Percentiles rank a stretch among this genome's conserved stretches.
Conservation (phyloP, 805 yeast species). For the Kluyveromyces nonfermentans region DNA sequence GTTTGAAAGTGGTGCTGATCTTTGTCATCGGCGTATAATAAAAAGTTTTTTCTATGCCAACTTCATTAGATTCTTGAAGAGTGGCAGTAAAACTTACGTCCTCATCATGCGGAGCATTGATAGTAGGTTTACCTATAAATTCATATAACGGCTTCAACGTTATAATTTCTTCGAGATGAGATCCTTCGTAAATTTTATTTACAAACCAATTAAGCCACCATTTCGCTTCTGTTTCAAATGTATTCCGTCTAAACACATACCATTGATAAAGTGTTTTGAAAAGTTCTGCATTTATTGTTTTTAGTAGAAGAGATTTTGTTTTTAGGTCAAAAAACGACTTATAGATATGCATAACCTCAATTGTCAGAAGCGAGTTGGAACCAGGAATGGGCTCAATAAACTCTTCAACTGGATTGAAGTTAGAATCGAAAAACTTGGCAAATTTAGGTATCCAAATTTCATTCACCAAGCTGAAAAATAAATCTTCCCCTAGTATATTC, state of each 20-base stretch:
- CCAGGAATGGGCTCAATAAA: conserved; percentile 11
- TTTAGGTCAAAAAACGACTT: conserved; percentile 7
- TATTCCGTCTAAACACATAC: conserved; percentile 11
- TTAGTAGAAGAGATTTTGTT: conserved; percentile 7
- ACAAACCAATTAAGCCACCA: conserved; percentile 20
- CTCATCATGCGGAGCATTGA: conserved; percentile 17
- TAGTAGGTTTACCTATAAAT: conserved; percentile 8
- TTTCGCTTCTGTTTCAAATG: conserved; percentile 8
- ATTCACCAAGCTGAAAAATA: conserved; percentile 7
- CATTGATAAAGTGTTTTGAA: conserved; percentile 19
- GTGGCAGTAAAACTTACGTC: conserved; percentile 7
- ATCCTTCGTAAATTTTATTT: conserved; percentile 8
- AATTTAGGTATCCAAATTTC: conserved; percentile 11
- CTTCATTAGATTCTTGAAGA: conserved; percentile 2
- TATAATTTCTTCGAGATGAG: conserved; percentile 1
- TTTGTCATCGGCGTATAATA: conserved; percentile 34
- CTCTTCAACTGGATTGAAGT: conserved; percentile 18
- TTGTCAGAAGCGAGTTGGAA: conserved; percentile 11
- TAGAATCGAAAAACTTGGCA: conserved; percentile 15
- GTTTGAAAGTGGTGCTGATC: conserved; percentile 45
- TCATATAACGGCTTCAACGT: conserved; percentile 8
- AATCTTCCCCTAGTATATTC: conserved; percentile 7
- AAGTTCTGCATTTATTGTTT: conserved; percentile 15
- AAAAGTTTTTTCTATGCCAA: conserved; percentile 10
- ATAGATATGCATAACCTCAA: conserved; percentile 9